Evolutionary conservation across 2,329 filamentous ascomycete genomes (phyloP).

Genomic region (Trichoderma brevicompactum): DNA sequence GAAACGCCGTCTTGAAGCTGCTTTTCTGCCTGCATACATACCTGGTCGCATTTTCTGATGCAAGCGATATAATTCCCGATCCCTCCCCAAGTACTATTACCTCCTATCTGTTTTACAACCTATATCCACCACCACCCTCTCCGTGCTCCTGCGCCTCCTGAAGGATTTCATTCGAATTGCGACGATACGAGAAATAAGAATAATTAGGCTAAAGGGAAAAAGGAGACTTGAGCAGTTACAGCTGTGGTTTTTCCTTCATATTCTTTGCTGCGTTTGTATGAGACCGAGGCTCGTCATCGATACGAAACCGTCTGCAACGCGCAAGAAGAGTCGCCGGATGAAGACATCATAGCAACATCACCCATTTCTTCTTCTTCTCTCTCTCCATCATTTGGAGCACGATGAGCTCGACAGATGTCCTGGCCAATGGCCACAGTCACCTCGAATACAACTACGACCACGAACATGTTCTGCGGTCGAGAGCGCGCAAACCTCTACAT

Average conservation of each 20-base stretch:
- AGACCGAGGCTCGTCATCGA: too few relatives aligned
- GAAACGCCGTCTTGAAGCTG: too few relatives aligned
- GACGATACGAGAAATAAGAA: neutral
- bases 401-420: conserved; percentile 36
- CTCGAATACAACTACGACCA: conserved; percentile 30
- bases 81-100: neutral
- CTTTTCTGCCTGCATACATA: too few relatives aligned
- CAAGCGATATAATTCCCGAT: conserved; percentile 9
- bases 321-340: conserved; percentile 6
- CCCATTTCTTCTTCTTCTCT: conserved; percentile 5
- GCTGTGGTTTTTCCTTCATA: too few relatives aligned
- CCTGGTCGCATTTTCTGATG: neutral
- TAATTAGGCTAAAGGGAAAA: too few relatives aligned
- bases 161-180: neutral
- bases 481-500: conserved; percentile 56
- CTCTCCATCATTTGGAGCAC: neutral
- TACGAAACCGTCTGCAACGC: neutral
- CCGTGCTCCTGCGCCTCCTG: conserved; percentile 6
- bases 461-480: conserved; percentile 54
- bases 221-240: too few relatives aligned
- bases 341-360: conserved; percentile 28
- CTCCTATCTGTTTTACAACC: neutral
- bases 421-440: conserved; percentile 36
- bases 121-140: neutral
- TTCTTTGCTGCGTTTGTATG: neutral